A percentile compares a stretch with the other conserved stretches of the same genome.
These are phyloP conservation scores for Barnettozyma californica DNA, from an alignment of 805 yeast genomes.

Conservation along the genomic window DNA sequence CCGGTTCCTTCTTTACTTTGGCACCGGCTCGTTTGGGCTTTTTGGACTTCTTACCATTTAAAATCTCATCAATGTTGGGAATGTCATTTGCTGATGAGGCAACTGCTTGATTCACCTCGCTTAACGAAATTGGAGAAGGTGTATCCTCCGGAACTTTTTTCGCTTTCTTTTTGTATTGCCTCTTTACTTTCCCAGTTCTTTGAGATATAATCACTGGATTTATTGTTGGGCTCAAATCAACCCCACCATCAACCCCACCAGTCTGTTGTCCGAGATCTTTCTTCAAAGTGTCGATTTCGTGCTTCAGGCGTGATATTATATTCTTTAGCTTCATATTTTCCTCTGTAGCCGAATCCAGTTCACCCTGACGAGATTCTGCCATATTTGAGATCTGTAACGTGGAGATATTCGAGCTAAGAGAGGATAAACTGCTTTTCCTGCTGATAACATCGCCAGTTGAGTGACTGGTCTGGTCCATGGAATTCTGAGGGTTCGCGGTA, in stretches of 20 bases:
- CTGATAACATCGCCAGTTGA: neutral
- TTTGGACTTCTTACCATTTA: constrained; percentile 1
- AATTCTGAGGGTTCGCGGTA: neutral
- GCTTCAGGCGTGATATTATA: constrained; percentile 34
- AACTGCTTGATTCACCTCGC: constrained; percentile 1
- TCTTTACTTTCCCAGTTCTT: constrained; percentile 16
- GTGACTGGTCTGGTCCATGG: neutral
- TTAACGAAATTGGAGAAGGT: constrained; percentile 22
- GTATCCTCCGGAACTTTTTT: constrained; percentile 13
- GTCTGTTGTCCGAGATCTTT: constrained; percentile 3
- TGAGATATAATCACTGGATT: constrained; percentile 8
- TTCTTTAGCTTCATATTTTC: constrained; percentile 41
- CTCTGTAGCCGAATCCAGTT: constrained; percentile 36
- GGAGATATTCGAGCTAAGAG: constrained; percentile 5
- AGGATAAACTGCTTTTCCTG: constrained; percentile 1
- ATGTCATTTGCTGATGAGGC: constrained; percentile 1
- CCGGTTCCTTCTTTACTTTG: neutral
- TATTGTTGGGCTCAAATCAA: constrained; percentile 8
- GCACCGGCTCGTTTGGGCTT: neutral
- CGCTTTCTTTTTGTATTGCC: constrained; percentile 6
- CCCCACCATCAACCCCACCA: constrained; percentile 9
- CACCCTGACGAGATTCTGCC: constrained; percentile 29
- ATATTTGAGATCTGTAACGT: constrained; percentile 8
- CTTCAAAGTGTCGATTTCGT: constrained; percentile 31
- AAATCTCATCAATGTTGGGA: constrained; percentile 8